Conservation (phyloP, 768 basidiomycete genomes). For the Calocybe cyanea region DNA sequence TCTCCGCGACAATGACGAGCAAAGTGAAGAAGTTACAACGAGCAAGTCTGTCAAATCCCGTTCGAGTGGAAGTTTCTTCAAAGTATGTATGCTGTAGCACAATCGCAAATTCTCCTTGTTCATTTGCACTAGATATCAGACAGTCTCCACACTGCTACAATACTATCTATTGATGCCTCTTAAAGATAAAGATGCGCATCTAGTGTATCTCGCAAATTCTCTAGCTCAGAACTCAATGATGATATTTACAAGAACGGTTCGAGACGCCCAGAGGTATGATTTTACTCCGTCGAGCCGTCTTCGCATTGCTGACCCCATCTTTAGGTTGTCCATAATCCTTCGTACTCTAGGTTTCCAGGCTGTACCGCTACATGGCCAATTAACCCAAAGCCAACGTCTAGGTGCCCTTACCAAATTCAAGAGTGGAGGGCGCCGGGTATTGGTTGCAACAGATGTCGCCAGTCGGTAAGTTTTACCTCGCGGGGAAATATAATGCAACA, state of each 20-base stretch:
- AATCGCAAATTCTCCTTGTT: conserved; percentile 1
- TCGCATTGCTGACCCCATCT: background rate
- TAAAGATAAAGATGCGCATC: conserved; percentile 86
- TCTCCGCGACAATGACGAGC: conserved; percentile 98
- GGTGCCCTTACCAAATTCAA: conserved; percentile 96
- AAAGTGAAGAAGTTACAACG: conserved; percentile 96
- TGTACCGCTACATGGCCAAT: conserved; percentile 92
- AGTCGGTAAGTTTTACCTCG: conserved; percentile 74
- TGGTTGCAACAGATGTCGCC: conserved; percentile 97
- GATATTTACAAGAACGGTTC: conserved; percentile 93
- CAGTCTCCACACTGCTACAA: conserved; percentile 91
- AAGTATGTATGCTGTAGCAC: conserved; percentile 55
- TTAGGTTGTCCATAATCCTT: conserved; percentile 81
- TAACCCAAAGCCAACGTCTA: conserved; percentile 89
- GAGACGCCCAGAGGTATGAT: conserved; percentile 79
- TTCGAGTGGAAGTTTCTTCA: conserved; percentile 86
- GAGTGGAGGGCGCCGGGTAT: conserved; percentile 82
- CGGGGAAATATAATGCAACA: too few relatives aligned
- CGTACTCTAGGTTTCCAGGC: conserved; percentile 91
- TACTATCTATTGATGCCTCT: conserved; percentile 94
- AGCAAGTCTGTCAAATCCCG: conserved; percentile 91
- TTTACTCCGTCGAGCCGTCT: background rate
- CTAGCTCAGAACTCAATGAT: conserved; percentile 92
- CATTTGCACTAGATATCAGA: conserved; percentile 72
- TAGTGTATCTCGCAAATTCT: conserved; percentile 85